Percentiles rank a stretch among this genome's conserved stretches.
phyloP scores from a whole-genome alignment of 1,284 basidiomycete genomes.

The Butyriboletus appendiculatus region DNA sequence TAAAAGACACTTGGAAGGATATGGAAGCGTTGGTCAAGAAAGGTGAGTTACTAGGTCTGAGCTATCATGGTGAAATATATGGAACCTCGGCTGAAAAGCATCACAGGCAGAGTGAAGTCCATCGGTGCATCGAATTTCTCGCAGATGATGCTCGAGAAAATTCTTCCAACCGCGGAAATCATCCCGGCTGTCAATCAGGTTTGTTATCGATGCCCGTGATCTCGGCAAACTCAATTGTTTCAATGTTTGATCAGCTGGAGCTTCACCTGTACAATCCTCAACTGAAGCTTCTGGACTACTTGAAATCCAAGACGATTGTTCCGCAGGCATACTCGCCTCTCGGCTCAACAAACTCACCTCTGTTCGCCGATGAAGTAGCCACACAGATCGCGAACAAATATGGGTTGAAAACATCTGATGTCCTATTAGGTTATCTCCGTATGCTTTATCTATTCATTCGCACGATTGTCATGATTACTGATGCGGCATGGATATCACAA shows the following conservation, averaged over 20 bases:
- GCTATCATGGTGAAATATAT: not conserved
- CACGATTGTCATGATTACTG: slow-evolving; percentile 2
- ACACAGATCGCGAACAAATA: slow-evolving; percentile 65
- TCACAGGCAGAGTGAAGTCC: slow-evolving; percentile 65
- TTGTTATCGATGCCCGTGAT: slow-evolving; percentile 9
- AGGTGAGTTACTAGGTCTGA: slow-evolving; percentile 37
- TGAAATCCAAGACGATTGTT: slow-evolving; percentile 68
- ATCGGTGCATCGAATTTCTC: slow-evolving; percentile 81
- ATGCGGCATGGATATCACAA: slow-evolving; percentile 23
- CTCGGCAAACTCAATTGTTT: slow-evolving; percentile 11
- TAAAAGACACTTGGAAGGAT: slow-evolving; percentile 79
- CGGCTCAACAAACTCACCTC: slow-evolving; percentile 69
- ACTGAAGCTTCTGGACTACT: slow-evolving; percentile 67
- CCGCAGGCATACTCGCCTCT: slow-evolving; percentile 86
- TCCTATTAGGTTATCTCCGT: slow-evolving; percentile 71
- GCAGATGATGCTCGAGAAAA: slow-evolving; percentile 59
- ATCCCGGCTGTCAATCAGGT: slow-evolving; percentile 69
- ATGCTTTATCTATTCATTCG: slow-evolving; percentile 25
- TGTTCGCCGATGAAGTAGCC: slow-evolving; percentile 71
- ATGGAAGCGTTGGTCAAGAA: slow-evolving; percentile 76
- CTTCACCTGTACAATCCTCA: slow-evolving; percentile 80
- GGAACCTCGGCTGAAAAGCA: slow-evolving; percentile 15
- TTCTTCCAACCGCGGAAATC: slow-evolving; percentile 56
- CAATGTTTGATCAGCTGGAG: slow-evolving; percentile 61
- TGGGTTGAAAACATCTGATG: slow-evolving; percentile 56